A percentile compares a stretch with the other conserved stretches of the same genome.
Evolutionary conservation across 192 early-diverging fungal species (phyloP).

Genomic region (Mortierella hygrophila): DNA sequence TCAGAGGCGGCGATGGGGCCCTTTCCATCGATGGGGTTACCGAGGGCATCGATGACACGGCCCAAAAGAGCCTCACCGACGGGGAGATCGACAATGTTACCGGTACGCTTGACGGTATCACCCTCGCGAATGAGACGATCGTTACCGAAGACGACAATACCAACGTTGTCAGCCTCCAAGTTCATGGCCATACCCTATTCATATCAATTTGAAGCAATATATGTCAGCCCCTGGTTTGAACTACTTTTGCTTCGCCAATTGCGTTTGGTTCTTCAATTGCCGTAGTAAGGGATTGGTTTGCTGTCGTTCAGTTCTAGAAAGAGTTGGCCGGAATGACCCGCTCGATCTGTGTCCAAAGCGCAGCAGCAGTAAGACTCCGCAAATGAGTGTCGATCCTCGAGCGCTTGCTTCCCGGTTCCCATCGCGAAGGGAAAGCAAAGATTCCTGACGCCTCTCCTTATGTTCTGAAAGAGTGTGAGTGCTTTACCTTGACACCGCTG

Average conservation of each 20-base stretch:
- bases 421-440: background rate
- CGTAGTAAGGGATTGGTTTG: background rate
- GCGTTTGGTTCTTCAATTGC: background rate
- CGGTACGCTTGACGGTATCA: slow-evolving; percentile 99
- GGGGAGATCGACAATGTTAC: slow-evolving; percentile 98
- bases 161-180: slow-evolving; percentile 99
- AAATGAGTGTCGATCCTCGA: background rate
- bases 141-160: slow-evolving; percentile 99
- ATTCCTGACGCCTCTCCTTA: background rate
- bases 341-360: background rate
- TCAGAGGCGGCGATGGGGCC: slow-evolving; percentile 90
- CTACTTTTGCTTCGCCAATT: background rate
- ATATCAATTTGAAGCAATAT: background rate
- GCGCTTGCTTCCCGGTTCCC: background rate
- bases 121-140: slow-evolving; percentile 99
- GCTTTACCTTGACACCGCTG: slow-evolving; percentile 92
- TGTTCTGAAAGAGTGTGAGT: background rate
- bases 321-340: background rate
- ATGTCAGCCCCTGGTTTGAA: background rate
- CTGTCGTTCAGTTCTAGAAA: background rate
- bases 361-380: background rate
- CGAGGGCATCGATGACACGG: slow-evolving; percentile 98
- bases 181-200: slow-evolving; percentile 98
- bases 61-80: slow-evolving; percentile 95
- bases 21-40: slow-evolving; percentile 99